Conservation (phyloP, 2,329 filamentous ascomycete genomes). For the Akanthomyces dipterigenus region DNA sequence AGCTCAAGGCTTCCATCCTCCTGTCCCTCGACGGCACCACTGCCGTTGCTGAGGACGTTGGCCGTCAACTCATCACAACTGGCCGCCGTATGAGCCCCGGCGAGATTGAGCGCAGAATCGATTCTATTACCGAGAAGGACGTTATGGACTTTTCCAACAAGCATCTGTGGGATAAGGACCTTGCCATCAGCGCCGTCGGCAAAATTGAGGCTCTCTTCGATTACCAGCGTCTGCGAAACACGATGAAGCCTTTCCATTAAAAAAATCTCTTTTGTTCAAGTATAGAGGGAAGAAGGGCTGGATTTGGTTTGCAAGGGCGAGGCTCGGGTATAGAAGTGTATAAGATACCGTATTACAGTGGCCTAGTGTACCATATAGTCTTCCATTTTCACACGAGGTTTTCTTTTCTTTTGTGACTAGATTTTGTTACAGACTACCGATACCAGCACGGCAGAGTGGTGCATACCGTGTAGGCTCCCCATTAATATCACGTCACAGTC, state of each 20-base stretch:
- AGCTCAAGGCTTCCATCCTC: constrained; percentile 97
- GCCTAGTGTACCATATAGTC: constrained; percentile 50
- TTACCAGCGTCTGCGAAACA: constrained; percentile 72
- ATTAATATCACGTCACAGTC: too few species aligned
- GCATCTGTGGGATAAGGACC: constrained; percentile 96
- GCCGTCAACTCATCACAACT: constrained; percentile 96
- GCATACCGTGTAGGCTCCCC: too few species aligned
- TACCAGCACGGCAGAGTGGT: too few species aligned
- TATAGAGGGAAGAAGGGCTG: constrained; percentile 17
- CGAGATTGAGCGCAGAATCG: constrained; percentile 91
- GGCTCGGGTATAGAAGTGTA: constrained; percentile 48
- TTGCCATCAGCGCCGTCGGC: constrained; percentile 89
- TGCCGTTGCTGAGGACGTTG: constrained; percentile 95
- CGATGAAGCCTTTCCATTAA: constrained; percentile 65
- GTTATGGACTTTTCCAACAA: constrained; percentile 93
- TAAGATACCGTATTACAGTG: constrained; percentile 43
- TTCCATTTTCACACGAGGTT: constrained; percentile 31
- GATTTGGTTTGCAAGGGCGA: constrained; percentile 27
- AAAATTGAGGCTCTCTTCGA: constrained; percentile 80
- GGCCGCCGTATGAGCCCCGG: constrained; percentile 84
- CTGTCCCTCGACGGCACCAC: constrained; percentile 96
- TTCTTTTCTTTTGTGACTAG: not conserved
- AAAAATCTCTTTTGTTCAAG: constrained; percentile 11
- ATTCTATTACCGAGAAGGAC: constrained; percentile 86
- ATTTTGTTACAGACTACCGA: not conserved